phyloP scores from a whole-genome alignment of 495 filamentous ascomycete genomes.

The Copromyces sp. region DNA sequence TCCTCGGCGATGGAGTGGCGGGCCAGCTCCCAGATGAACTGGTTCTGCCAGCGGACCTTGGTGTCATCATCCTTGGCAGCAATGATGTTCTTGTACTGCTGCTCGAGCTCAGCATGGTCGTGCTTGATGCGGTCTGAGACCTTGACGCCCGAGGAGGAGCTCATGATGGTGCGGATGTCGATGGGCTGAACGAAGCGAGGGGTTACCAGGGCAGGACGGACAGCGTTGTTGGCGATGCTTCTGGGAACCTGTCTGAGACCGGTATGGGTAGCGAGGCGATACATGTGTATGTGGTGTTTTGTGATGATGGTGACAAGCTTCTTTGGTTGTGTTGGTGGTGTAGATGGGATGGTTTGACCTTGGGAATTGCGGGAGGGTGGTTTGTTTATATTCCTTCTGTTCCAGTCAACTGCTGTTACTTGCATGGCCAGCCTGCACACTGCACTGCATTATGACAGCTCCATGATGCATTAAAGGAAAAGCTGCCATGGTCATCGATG shows the following conservation, averaged over 20 bases:
- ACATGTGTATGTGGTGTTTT: not conserved
- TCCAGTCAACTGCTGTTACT: not conserved
- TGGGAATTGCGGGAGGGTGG: not conserved
- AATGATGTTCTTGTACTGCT: constrained; percentile 48
- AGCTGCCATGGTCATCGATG: not conserved
- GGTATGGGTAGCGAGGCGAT: not conserved
- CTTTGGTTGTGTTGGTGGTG: not conserved
- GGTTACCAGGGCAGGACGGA: not conserved
- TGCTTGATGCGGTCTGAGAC: constrained; percentile 47
- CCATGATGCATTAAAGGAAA: not conserved
- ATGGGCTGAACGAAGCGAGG: not conserved
- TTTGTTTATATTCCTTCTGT: not conserved
- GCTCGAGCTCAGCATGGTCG: constrained; percentile 55
- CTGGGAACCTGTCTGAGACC: not conserved
- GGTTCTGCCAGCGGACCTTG: constrained; percentile 48
- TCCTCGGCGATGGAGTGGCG: constrained; percentile 58
- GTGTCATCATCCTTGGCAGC: constrained; percentile 36
- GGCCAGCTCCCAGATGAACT: constrained; percentile 62
- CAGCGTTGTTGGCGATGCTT: not conserved
- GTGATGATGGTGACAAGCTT: not conserved
- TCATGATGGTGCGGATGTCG: not conserved
- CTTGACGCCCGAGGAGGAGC: not conserved
- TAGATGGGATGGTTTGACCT: not conserved
- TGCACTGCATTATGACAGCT: not conserved
- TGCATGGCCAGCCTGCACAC: not conserved